Base-by-base conservation (phyloP, 1,139 yeast species). In the Nakaseomyces uthaithaninus region DNA sequence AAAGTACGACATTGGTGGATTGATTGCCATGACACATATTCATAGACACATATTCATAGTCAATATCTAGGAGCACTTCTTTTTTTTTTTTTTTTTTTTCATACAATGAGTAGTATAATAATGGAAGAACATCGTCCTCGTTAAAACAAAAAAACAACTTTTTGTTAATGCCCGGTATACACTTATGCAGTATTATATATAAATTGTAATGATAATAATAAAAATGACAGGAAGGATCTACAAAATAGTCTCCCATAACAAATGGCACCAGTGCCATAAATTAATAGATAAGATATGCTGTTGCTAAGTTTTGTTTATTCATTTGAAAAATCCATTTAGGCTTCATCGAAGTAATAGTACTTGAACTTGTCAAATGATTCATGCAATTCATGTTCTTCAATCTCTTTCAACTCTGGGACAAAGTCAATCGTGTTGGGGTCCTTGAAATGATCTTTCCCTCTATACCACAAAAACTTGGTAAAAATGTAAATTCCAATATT, bases 401-500 rank as follows among this genome's bases (percentile, higher is more conserved):
- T 68, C 51, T 77, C 84, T 27, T 64, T 68, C 31, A 77, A 54
- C 1, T 82, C 84, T 2, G 73, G 62, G 4, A 57, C 46, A 34
- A 80, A 63, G 54, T 80, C 85, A 24, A 78, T 75, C 11, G 74
- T 75, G 14, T 51, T 49, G 2, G 82, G 69, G 31, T 65, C 63
- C 38, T 59, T 64, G 65, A 77, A 67, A 49, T 68, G 72, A 38
- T 79, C 74, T 42, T 69, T 65, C 14, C 60, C 60, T 14, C 51
- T 45, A 24, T 40, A 47, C 55, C 66, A 69, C n/a, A 77, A 27
- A 3, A 72, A 33, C 54, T 82, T 82, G 71, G 80, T 80, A 15
- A 59, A 62, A 10, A 78, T 46, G 48, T 70, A 81, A 16, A 82
- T 66, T 2, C 60, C 75, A 39, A 80, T 57, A 52, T 78, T 77